Base-by-base conservation (phyloP, 2,329 filamentous ascomycete genomes). In the Apiospora rasikravindrae region DNA sequence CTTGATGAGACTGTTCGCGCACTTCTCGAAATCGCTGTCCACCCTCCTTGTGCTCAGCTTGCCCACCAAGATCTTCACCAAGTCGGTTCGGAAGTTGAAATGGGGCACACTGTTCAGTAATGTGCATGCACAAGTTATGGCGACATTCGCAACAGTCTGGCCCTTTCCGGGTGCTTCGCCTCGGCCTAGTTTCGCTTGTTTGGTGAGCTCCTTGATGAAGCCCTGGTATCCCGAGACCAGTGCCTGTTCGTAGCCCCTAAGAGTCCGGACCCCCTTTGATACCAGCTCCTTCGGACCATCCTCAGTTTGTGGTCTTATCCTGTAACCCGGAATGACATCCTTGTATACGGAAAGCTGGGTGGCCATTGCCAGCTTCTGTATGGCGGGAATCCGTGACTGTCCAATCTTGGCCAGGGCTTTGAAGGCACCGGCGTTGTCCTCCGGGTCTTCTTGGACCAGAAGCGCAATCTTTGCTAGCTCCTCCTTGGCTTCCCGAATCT, bases 261-360 rank as follows among this genome's bases (percentile, higher is more conserved):
- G 83, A 76, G 90, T 92, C 79, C 93, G 91, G 45, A 98, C 94
- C 40, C 98, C 96, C 81, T 98, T 98, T 6, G 95, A 98, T 1
- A 98, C 85, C 81, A 97, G 97, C 75, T 92, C 92, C 72, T 89
- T 88, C 79, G 92, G 87, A 64, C 92, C 90, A 44, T 94, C 92
- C 73, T 97, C 94, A 0, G 88, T 86, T 4, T 94, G 85, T 1
- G 94, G 93, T 24, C 96, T 92, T 85, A 99, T 98, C 73, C 96
- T 89, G 81, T 99, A 99, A 29, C 96, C 96, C 0, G 96, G 96
- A 73, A 99, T 98, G 67, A 98, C 89, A 82, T 98, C 96, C 81
- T 96, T 98, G 86, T 96, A 99, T 16, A 98, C 91, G 0, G 95
- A 90, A 80, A 96, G 88, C 82, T 98, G 95, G 29, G 96, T 94